A percentile compares a stretch with the other conserved stretches of the same genome.
Evolutionary conservation across 352 stramenopile genomes (phyloP).

Genomic region (Globisporangium megalacanthum): DNA sequence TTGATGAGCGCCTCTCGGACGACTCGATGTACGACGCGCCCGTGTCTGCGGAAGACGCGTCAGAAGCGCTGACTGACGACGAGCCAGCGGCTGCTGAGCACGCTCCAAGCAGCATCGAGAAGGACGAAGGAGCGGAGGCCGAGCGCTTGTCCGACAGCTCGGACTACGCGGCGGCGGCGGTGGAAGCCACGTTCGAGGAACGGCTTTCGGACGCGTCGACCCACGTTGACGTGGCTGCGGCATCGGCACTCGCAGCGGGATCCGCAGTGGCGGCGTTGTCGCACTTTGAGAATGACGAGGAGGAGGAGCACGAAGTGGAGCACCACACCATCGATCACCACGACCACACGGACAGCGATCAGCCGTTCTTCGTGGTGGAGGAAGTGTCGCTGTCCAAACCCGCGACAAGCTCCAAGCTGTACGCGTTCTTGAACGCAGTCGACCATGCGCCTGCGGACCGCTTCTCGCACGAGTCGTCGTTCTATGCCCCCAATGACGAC

Average conservation of each 20-base stretch:
- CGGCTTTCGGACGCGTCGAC: slow-evolving; percentile 1
- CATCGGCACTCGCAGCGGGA: background rate
- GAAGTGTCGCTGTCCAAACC: slow-evolving; percentile 23
- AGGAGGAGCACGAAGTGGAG: slow-evolving; percentile 4
- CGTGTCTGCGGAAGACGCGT: background rate
- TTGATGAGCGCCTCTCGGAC: slow-evolving; percentile 12
- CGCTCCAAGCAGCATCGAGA: background rate
- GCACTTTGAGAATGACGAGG: background rate
- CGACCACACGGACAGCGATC: slow-evolving; percentile 22
- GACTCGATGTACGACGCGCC: background rate
- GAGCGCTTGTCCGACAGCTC: slow-evolving; percentile 1
- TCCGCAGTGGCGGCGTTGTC: background rate
- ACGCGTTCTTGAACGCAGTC: slow-evolving; percentile 48
- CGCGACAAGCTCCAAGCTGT: slow-evolving; percentile 35
- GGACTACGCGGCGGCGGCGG: background rate
- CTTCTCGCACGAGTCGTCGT: slow-evolving; percentile 10
- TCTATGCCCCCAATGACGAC: slow-evolving; percentile 2
- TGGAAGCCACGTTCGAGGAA: background rate
- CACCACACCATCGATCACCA: slow-evolving; percentile 17
- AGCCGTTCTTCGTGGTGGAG: slow-evolving; percentile 32
- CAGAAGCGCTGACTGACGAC: background rate
- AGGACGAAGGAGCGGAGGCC: background rate
- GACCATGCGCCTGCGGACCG: slow-evolving; percentile 27
- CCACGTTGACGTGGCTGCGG: background rate
- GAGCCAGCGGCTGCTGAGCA: background rate